phyloP scores from a whole-genome alignment of 2,329 filamentous ascomycete species.

The Hypoxylon sp. region DNA sequence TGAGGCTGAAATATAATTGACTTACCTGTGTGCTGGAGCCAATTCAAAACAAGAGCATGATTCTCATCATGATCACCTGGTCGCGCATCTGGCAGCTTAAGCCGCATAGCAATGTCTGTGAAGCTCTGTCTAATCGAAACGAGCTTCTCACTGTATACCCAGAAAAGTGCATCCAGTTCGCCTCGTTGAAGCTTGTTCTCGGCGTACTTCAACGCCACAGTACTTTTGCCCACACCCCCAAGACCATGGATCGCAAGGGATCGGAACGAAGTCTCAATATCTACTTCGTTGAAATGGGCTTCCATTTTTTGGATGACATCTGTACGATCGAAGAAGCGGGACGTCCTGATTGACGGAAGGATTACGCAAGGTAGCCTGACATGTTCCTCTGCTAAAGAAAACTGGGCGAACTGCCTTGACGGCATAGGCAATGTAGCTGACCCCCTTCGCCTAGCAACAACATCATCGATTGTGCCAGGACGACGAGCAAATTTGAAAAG shows the following conservation, averaged over 20 bases:
- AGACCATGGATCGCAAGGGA: neutral
- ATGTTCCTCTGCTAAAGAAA: no score
- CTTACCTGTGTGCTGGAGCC: slow-evolving; percentile 4
- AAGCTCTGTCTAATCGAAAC: neutral
- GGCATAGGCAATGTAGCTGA: no score
- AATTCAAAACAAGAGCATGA: neutral
- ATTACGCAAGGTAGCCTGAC: no score
- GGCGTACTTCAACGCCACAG: neutral
- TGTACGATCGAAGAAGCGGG: no score
- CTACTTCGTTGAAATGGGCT: no score
- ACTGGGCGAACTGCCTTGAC: no score
- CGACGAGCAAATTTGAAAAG: no score
- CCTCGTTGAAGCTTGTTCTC: neutral
- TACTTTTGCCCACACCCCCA: slow-evolving; percentile 10
- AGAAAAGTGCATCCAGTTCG: neutral
- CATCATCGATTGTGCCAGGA: no score
- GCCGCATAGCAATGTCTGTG: slow-evolving; percentile 1
- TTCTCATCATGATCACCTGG: neutral
- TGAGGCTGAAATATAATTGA: no score
- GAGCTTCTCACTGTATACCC: neutral
- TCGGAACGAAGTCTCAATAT: neutral
- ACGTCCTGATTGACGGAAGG: no score
- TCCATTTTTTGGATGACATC: no score
- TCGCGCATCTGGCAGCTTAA: neutral
- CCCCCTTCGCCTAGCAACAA: no score